Base-by-base conservation (phyloP, 2,329 filamentous ascomycete genomes). In the Fusarium pseudoanthophilum region DNA sequence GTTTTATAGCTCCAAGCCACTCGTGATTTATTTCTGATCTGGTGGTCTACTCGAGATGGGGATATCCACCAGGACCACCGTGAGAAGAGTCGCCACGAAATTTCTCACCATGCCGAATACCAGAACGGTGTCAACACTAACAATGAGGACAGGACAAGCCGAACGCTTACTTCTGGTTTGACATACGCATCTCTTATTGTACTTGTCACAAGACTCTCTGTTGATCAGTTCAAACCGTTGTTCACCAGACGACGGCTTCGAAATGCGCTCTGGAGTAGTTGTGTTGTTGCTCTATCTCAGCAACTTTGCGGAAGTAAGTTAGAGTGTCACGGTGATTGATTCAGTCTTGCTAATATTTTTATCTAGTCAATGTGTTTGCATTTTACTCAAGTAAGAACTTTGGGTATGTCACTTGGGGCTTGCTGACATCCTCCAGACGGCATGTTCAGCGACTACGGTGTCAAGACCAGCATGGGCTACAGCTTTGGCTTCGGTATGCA, bases 311-410 rank as follows among this genome's bases (percentile, higher is more conserved):
- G 79, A 16, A 71, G 67, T 75, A 62, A 34, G 64, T 51, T 20
- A 8, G 26, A 13, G 10, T 16, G 4, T 10, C 11, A 6, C 7
- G 16, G 2, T 6, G 4, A 7, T 21, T 21, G 14, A 2, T 16
- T 2, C 8, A 40, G 13, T 26, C 7, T 18, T 30, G 10, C 64
- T 75, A 28, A 71, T 8, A 0, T 1, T 3, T 5, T 4, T 24
- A 11, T n/a, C 1, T 8, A 75, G 74, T 75, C 5, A 76, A 75
- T 4, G 78, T 86, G 1, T 77, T 85, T 8, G 84, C 84, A 0
- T 86, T 86, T 57, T 86, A 86, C 69, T 85, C 83, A 2, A 81
- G 83, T 81, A 78, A 77, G 30, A 56, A 4, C 11, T 10, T 14
- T 4, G 2, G 11, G 6, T 1, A 2, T 15, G 20, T 2, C 8